Evolutionary conservation across 192 early-diverging fungal genomes (phyloP).

Genomic region (Umbelopsis ramanniana): DNA sequence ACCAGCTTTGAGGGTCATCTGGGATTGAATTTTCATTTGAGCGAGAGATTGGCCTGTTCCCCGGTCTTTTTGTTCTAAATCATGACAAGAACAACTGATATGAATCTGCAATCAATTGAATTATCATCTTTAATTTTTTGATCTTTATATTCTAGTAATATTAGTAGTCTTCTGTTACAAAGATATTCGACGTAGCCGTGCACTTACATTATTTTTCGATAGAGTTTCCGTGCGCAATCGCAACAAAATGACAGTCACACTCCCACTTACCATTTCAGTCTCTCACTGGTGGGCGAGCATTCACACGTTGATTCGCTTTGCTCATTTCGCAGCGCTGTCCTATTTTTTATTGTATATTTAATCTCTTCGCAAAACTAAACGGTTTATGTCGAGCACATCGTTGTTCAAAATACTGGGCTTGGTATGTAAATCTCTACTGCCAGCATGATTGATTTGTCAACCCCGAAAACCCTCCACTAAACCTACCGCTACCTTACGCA

Average conservation of each 20-base stretch:
- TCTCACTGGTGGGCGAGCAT: background rate
- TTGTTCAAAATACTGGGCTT: conserved; percentile 60
- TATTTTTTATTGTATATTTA: conserved; percentile 19
- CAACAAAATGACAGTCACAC: background rate
- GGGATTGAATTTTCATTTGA: background rate
- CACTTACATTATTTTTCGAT: too few relatives aligned
- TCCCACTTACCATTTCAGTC: background rate
- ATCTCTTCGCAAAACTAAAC: conserved; percentile 1
- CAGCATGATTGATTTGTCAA: conserved; percentile 1
- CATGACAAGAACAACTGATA: background rate
- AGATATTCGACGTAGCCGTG: too few relatives aligned
- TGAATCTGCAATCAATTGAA: too few relatives aligned
- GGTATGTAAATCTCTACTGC: conserved; percentile 35
- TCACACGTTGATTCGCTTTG: conserved; percentile 15
- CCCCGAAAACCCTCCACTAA: conserved; percentile 3
- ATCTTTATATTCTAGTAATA: too few relatives aligned
- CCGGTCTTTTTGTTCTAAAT: background rate
- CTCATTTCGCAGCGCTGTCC: background rate
- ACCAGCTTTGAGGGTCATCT: background rate
- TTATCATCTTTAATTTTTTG: too few relatives aligned
- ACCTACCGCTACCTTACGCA: background rate
- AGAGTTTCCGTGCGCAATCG: too few relatives aligned
- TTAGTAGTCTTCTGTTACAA: too few relatives aligned
- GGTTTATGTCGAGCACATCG: conserved; percentile 46
- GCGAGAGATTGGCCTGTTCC: background rate